These are phyloP conservation scores for Balansia obtecta DNA, from an alignment of 2,329 filamentous ascomycete species.

Conservation along the genomic window DNA sequence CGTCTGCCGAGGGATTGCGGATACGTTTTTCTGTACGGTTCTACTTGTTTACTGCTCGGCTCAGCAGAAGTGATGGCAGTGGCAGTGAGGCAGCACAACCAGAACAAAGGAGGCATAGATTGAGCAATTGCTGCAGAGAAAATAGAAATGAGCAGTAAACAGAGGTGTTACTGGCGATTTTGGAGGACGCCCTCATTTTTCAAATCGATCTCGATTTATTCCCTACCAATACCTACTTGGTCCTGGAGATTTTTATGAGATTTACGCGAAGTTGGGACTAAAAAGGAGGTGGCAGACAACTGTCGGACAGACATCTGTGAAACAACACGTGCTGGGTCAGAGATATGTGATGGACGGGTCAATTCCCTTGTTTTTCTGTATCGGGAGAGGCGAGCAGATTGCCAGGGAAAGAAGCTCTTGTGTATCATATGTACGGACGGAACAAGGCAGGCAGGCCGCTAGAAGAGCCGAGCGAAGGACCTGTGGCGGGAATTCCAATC, in stretches of 20 bases:
- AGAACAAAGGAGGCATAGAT: background rate
- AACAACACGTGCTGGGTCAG: background rate
- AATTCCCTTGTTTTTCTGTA: background rate
- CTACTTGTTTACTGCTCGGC: background rate
- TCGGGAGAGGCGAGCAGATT: background rate
- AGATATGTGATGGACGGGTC: background rate
- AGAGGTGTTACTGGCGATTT: background rate
- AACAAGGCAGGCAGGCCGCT: background rate
- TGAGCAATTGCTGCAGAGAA: background rate
- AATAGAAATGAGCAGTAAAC: background rate
- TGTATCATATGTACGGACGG: slow-evolving; percentile 6
- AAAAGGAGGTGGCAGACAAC: background rate
- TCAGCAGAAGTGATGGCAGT: background rate
- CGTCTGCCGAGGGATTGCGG: background rate
- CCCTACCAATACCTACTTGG: background rate
- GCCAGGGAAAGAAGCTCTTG: background rate
- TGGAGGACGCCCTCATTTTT: background rate
- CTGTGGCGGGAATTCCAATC: background rate
- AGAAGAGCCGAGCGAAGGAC: background rate
- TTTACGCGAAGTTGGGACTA: background rate
- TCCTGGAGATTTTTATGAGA: background rate
- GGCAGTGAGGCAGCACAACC: background rate
- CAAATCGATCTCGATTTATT: background rate
- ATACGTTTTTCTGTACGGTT: background rate
- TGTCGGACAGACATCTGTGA: background rate